These are phyloP conservation scores for Stagonosporopsis tanaceti DNA, from an alignment of 2,329 filamentous ascomycete species.

Conservation along the genomic window DNA sequence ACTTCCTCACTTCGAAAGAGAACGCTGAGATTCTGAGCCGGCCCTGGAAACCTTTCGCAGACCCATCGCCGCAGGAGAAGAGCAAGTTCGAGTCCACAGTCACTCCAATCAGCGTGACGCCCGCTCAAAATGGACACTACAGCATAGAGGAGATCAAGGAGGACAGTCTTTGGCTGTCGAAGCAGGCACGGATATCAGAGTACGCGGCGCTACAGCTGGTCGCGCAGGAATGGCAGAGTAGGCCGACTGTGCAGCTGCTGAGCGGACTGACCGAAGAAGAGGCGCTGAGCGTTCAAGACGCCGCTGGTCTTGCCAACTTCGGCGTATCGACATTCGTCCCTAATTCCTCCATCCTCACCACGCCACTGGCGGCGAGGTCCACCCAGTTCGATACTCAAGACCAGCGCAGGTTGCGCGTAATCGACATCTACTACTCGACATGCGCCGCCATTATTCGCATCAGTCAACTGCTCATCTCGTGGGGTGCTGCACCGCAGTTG, in stretches of 20 bases:
- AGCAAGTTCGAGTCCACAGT: slow-evolving; percentile 83
- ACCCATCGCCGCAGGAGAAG: slow-evolving; percentile 69
- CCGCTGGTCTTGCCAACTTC: slow-evolving; percentile 70
- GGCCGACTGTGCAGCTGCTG: slow-evolving; percentile 75
- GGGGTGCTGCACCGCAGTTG: slow-evolving; percentile 40
- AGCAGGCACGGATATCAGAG: slow-evolving; percentile 79
- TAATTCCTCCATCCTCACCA: slow-evolving; percentile 54
- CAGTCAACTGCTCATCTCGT: slow-evolving; percentile 48
- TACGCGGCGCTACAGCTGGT: slow-evolving; percentile 81
- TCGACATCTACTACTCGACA: slow-evolving; percentile 76
- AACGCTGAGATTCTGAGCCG: slow-evolving; percentile 73
- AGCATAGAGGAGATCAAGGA: slow-evolving; percentile 82
- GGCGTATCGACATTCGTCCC: slow-evolving; percentile 59
- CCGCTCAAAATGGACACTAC: slow-evolving; percentile 70
- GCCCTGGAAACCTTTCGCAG: slow-evolving; percentile 72
- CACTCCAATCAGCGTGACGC: slow-evolving; percentile 83
- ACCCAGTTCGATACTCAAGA: slow-evolving; percentile 67
- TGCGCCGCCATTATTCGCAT: slow-evolving; percentile 61
- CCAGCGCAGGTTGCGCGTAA: slow-evolving; percentile 71
- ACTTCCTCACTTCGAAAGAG: slow-evolving; percentile 75
- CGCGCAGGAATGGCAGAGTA: slow-evolving; percentile 83
- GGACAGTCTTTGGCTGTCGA: slow-evolving; percentile 86
- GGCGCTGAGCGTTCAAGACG: slow-evolving; percentile 76
- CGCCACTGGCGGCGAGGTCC: slow-evolving; percentile 32
- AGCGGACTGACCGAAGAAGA: slow-evolving; percentile 80